Evolutionary conservation across 1,284 basidiomycete species (phyloP), one percentile per base, ranked within the genome.

Genomic region (Pholiota adiposa): DNA sequence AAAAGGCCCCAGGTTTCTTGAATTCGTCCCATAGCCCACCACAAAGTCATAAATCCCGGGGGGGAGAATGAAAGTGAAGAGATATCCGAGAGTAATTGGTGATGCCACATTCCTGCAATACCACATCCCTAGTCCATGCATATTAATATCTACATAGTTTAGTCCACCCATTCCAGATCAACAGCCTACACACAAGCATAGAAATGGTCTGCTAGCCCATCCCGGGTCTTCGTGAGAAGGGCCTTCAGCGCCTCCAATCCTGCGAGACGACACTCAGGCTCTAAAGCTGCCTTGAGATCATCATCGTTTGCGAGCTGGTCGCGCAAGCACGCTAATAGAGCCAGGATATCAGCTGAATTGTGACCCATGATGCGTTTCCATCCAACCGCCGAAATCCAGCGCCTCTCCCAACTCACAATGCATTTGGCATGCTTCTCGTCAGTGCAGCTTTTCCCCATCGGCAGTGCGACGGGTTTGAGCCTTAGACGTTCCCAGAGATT

Each of bases 161-260:
- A 18, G 27, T 9, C 12, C 12, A 23, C 21, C 18, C 51, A 40
- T 21, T n/a, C 23, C 0, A 21, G 2, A 21, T 51, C 31, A 36
- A 16, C 23, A 16, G 43, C 14, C 67, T 58, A 70, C 49, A 70
- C 54, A 66, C 70, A 62, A 66, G 68, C 70, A 62, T 67, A 62
- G 53, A 78, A 78, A 64, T 77, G 71, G 38, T 74, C 71, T 9
- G 63, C 70, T 43, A 77, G 54, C 3, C 61, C 65, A n/a, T 66
- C 65, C 61, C 65, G 63, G 12, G 69, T 54, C 33, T 65, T 64
- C 19, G 40, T 59, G 34, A 65, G 54, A 19, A 65, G 59, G 16
- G 57, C 63, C 63, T 69, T 70, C n/a, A 78, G 25, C 25, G 55
- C 67, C 23, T 69, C 65, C 40, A 78, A 56, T 21, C 72, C 75